Base-by-base conservation (phyloP, 1,284 basidiomycete genomes). In the Cryptococcus wingfieldii region DNA sequence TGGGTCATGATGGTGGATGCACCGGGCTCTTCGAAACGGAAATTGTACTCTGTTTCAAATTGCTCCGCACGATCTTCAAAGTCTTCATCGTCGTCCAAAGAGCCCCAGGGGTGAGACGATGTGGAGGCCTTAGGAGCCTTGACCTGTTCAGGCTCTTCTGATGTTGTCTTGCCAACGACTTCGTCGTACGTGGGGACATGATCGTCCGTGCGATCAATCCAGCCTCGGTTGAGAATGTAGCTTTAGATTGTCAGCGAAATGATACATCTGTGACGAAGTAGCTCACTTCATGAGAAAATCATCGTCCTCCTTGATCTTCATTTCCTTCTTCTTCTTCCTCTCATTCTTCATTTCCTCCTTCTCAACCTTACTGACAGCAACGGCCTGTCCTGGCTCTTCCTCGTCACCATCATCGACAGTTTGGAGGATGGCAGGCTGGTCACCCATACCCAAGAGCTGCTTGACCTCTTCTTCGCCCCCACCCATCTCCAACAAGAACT, bases 171-270 rank as follows among this genome's bases (percentile, higher is more conserved):
- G 5, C 66, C 70, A 14, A 86, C 86, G 38, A 94, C 80, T 71
- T 94, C 90, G 46, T 83, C 79, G 74, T 92, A 92, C 0, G 90
- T 93, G 5, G 90, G 91, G 5, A 92, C 79, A 54, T 84, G 85
- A 25, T 83, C 80, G 9, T 80, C 77, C 4, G 84, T 80, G 51
- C 83, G 83, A 76, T 96, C 93, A 55, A 97, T 86, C 93, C 93
- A 97, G 1, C 93, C 93, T 39, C 93, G 88, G 72, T 93, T 92
- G 19, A 95, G 80, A 60, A 97, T 95, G 74, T 95, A 97, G 75
- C 92, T 95, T 61, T 1, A 38, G 39, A n/a, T 23, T 52, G 28
- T 42, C 23, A 34, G 48, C 34, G 10, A n/a, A n/a, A 25, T 9
- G 12, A 49, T 41, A n/a, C 27, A 27, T 34, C 6, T 34, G 10